Conservation (phyloP, 2,329 filamentous ascomycete genomes). For the Diplodia mutila region DNA sequence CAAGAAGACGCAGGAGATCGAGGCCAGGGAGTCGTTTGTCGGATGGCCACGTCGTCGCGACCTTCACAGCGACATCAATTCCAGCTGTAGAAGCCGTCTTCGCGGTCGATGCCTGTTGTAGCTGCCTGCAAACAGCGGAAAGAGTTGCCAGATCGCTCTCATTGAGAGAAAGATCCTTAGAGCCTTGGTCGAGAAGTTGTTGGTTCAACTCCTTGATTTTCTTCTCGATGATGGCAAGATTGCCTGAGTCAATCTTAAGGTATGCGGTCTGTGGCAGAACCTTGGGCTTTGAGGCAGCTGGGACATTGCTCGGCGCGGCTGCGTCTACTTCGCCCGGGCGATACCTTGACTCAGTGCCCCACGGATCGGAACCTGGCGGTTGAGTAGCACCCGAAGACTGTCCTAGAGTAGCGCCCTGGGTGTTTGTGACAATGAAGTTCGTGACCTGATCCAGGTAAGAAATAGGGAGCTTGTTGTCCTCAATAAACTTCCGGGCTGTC, state of each 20-base stretch:
- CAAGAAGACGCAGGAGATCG: constrained; percentile 83
- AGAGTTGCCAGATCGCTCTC: constrained; percentile 70
- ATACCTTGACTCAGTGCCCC: constrained; percentile 78
- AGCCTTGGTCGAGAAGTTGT: constrained; percentile 69
- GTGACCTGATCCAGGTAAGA: constrained; percentile 89
- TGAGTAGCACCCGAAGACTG: constrained; percentile 53
- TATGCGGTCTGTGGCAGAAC: constrained; percentile 79
- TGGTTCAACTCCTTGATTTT: constrained; percentile 78
- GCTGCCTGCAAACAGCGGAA: constrained; percentile 61
- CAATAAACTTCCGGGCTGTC: constrained; percentile 85
- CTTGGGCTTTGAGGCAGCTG: constrained; percentile 53
- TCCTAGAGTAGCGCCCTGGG: constrained; percentile 82
- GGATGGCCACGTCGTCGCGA: constrained; percentile 79
- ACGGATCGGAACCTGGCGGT: constrained; percentile 67
- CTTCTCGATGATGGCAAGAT: constrained; percentile 70
- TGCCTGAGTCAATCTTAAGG: constrained; percentile 74
- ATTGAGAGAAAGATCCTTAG: constrained; percentile 75
- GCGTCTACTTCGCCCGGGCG: constrained; percentile 67
- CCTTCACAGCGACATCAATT: constrained; percentile 68
- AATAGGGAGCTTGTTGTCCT: constrained; percentile 84
- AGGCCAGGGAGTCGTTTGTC: constrained; percentile 80
- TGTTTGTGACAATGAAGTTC: constrained; percentile 89
- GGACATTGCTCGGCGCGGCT: constrained; percentile 39
- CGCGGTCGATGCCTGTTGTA: constrained; percentile 55
- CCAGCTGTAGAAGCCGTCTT: constrained; percentile 47